Evolutionary conservation across 2,329 filamentous ascomycete genomes (phyloP).

Genomic region (Fusarium secorum): DNA sequence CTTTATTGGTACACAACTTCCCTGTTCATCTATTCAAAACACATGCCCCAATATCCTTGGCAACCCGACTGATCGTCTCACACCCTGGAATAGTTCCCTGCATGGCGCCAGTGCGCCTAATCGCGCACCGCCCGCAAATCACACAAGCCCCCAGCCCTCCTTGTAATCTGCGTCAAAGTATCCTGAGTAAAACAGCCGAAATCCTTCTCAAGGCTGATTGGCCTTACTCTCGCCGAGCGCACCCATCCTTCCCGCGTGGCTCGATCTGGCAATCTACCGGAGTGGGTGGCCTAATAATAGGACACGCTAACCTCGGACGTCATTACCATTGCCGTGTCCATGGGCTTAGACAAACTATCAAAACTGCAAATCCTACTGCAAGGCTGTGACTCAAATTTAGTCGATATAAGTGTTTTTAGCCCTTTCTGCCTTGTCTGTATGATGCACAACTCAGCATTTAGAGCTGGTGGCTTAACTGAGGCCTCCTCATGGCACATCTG

Average conservation of each 20-base stretch:
- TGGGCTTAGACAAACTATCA: conserved; percentile 18
- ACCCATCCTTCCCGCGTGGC: conserved; percentile 15
- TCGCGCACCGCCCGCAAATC: conserved; percentile 40
- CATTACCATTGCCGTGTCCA: conserved; percentile 7
- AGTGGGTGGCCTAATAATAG: conserved; percentile 33
- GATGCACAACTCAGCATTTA: conserved; percentile 1
- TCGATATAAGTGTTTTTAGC: conserved; percentile 7
- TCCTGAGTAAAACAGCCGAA: conserved; percentile 18
- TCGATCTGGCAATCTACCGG: conserved; percentile 25
- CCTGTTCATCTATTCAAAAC: not conserved
- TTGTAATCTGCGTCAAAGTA: conserved; percentile 19
- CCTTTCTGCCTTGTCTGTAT: conserved; percentile 35
- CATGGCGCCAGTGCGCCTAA: conserved; percentile 41
- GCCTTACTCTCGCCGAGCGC: conserved; percentile 10
- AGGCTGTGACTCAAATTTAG: conserved; percentile 25
- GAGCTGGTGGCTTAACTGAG: conserved; percentile 23
- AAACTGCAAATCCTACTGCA: conserved; percentile 27
- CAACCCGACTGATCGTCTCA: conserved; percentile 24
- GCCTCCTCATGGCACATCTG: conserved; percentile 24
- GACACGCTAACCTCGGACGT: conserved; percentile 11
- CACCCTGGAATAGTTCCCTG: conserved; percentile 19
- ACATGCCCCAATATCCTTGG: conserved; percentile 5
- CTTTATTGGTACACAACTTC: not conserved
- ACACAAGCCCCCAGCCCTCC: conserved; percentile 24
- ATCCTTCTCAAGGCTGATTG: conserved; percentile 15